Evolutionary conservation across 768 basidiomycete species (phyloP).

Genomic region (Megacollybia marginata): DNA sequence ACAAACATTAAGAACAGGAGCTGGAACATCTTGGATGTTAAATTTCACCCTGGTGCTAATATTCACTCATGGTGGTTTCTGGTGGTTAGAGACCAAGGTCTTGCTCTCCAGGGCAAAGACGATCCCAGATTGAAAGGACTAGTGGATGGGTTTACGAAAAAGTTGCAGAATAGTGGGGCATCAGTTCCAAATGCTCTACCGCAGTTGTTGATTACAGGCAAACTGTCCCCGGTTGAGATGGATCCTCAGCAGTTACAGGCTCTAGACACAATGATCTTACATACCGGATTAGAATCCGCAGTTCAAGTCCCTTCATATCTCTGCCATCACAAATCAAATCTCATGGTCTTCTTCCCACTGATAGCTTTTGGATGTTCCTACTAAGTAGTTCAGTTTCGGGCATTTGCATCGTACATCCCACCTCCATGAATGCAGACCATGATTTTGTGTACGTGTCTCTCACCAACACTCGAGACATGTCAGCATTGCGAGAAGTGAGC

Average conservation of each 20-base stretch:
- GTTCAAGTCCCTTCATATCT: too few relatives aligned
- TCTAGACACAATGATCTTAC: too few relatives aligned
- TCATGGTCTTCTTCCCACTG: too few relatives aligned
- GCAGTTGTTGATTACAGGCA: slow-evolving; percentile 24
- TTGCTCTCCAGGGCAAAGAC: slow-evolving; percentile 27
- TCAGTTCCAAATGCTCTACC: slow-evolving; percentile 29
- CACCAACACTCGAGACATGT: too few relatives aligned
- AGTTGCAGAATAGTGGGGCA: slow-evolving; percentile 58
- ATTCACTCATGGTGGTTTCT: slow-evolving; percentile 59
- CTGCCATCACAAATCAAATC: too few relatives aligned
- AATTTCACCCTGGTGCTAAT: slow-evolving; percentile 50
- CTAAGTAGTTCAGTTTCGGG: too few relatives aligned
- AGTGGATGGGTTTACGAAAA: slow-evolving; percentile 44
- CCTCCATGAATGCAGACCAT: too few relatives aligned
- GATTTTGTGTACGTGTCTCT: too few relatives aligned
- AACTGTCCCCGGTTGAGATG: slow-evolving; percentile 15
- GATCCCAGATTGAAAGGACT: slow-evolving; percentile 37
- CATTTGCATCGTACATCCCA: too few relatives aligned
- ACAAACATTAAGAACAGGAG: slow-evolving; percentile 46
- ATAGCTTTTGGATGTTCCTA: too few relatives aligned
- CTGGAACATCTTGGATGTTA: slow-evolving; percentile 73
- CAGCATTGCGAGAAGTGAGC: too few relatives aligned
- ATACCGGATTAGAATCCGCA: too few relatives aligned
- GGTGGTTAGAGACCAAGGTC: slow-evolving; percentile 45
- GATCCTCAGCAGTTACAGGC: slow-evolving; percentile 32